Percentiles rank a stretch among this genome's conserved stretches.
These are phyloP conservation scores for Lathyrus sativus DNA, from an alignment of 306 rosid species.

Conservation along the genomic window DNA sequence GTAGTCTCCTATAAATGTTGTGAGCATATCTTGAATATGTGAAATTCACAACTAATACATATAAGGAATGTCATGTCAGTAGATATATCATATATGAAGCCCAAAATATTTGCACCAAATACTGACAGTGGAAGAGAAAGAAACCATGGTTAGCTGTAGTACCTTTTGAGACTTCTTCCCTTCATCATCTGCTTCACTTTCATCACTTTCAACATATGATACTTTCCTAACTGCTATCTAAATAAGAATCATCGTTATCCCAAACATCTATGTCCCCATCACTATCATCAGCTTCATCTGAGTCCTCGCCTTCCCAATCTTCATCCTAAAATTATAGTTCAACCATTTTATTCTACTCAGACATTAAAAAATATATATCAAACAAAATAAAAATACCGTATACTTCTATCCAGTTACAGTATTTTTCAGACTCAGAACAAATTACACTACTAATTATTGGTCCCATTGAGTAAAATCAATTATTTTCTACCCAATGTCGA, in stretches of 20 bases:
- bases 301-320: conserved; percentile 86
- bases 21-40: conserved; percentile 16
- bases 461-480: background rate
- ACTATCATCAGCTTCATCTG: conserved; percentile 73
- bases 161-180: conserved; percentile 89
- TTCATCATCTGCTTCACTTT: conserved; percentile 88
- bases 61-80: background rate
- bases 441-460: background rate
- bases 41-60: conserved; percentile 12
- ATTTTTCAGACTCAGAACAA: background rate
- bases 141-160: conserved; percentile 22
- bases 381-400: no score
- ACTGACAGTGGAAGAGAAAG: conserved; percentile 17
- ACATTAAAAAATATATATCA: no score
- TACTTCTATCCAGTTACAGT: no score
- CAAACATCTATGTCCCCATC: conserved; percentile 65
- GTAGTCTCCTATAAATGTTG: background rate
- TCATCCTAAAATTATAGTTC: conserved; percentile 56
- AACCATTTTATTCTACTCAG: no score
- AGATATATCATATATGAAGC: background rate
- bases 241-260: conserved; percentile 75
- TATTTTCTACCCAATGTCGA: background rate
- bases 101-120: conserved; percentile 33
- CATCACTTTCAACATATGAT: conserved; percentile 98
- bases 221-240: conserved; percentile 81